Conservation (phyloP, 305 asterid genomes). For the Ajuga reptans region DNA sequence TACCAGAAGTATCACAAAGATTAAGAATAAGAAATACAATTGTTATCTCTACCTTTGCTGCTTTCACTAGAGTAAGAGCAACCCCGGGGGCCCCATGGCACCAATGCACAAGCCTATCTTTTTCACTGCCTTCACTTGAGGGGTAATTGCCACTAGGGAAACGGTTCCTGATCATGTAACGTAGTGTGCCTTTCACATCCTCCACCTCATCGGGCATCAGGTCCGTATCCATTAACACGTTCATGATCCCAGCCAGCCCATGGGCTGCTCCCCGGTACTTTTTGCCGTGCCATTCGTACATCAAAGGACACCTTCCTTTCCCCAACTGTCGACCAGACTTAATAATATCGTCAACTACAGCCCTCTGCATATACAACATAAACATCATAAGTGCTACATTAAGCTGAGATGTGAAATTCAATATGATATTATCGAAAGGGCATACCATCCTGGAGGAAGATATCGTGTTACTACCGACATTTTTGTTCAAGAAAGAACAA, state of each 20-base stretch:
- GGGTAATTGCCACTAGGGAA: conserved; percentile 81
- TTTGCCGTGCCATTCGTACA: conserved; percentile 86
- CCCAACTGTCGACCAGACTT: conserved; percentile 53
- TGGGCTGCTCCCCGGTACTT: conserved; percentile 92
- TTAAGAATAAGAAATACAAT: not conserved
- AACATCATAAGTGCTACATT: not conserved
- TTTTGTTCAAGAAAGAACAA: conserved; percentile 58
- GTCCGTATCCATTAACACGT: conserved; percentile 65
- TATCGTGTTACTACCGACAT: conserved; percentile 45
- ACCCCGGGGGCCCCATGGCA: conserved; percentile 92
- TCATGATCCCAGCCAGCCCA: conserved; percentile 74
- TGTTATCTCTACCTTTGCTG: conserved; percentile 47
- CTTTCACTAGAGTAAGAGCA: conserved; percentile 71
- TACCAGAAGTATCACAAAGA: too few species aligned
- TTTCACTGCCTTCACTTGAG: conserved; percentile 72
- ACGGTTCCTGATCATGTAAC: conserved; percentile 58
- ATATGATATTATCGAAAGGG: not conserved
- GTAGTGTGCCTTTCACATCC: conserved; percentile 58
- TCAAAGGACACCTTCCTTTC: conserved; percentile 52
- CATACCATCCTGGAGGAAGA: conserved; percentile 50
- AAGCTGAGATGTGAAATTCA: conserved; percentile 11
- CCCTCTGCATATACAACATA: conserved; percentile 33
- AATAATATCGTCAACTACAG: conserved; percentile 50
- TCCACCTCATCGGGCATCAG: conserved; percentile 61
- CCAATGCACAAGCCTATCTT: conserved; percentile 80